Conservation (phyloP, 257 asterid genomes). For the Coffea eugenioides region DNA sequence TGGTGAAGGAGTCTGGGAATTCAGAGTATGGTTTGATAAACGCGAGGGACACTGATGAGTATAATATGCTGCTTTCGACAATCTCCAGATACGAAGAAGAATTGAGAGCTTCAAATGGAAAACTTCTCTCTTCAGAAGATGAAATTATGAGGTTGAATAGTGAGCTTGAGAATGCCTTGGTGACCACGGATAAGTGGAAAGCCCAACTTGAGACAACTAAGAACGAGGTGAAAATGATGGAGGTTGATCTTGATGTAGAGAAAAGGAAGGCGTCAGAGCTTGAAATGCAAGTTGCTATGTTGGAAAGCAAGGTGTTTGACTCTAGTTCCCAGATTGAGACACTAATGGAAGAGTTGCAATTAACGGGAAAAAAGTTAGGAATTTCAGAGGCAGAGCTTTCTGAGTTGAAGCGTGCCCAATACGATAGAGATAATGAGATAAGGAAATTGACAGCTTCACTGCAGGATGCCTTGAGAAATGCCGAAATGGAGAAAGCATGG, state of each 20-base stretch:
- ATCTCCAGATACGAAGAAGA: conserved; percentile 44
- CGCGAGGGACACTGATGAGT: conserved; percentile 12
- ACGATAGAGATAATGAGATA: conserved; percentile 43
- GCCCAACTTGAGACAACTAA: conserved; percentile 41
- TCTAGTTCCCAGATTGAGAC: conserved; percentile 4
- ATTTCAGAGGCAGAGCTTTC: conserved; percentile 21
- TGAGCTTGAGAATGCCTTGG: conserved; percentile 38
- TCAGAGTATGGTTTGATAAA: conserved; percentile 19
- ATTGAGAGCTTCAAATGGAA: conserved; percentile 30
- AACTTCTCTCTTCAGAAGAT: conserved; percentile 46
- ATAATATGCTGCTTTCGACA: conserved; percentile 12
- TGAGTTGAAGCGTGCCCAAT: conserved; percentile 6
- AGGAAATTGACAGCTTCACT: conserved; percentile 39
- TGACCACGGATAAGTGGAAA: conserved; percentile 31
- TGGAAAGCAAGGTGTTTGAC: conserved; percentile 14
- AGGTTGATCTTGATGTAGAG: conserved; percentile 45
- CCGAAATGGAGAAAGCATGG: conserved; percentile 48
- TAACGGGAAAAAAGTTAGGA: conserved; percentile 8
- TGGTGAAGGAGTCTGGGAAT: conserved; percentile 21
- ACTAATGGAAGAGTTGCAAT: conserved; percentile 22
- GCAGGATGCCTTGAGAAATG: conserved; percentile 42
- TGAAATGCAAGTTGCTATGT: conserved; percentile 33
- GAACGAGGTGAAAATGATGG: conserved; percentile 39
- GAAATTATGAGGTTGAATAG: conserved; percentile 49
- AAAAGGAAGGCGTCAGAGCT: conserved; percentile 41